Percentiles rank a stretch among this genome's conserved stretches.
Conservation (phyloP, 225 moss, liverwort and hornwort species). For the Antitrichia curtipendula region DNA sequence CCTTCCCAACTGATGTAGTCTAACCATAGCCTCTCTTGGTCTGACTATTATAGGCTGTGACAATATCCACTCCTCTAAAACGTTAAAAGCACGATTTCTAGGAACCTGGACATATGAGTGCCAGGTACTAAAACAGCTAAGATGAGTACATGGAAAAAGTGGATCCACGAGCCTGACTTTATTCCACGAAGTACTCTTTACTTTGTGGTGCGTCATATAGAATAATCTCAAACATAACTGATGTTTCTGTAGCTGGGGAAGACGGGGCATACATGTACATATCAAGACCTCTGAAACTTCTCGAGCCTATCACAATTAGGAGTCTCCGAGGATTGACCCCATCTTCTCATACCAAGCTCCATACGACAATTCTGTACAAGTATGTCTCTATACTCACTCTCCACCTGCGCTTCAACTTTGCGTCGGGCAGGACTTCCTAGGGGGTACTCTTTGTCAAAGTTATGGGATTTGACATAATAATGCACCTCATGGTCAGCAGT, state of each 20-base stretch:
- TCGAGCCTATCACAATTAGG: constrained; percentile 90
- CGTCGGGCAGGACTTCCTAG: constrained; percentile 60
- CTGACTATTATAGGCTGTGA: neutral
- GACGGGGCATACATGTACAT: constrained; percentile 12
- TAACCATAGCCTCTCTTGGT: neutral
- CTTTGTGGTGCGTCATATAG: constrained; percentile 9
- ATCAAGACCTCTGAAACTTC: constrained; percentile 52
- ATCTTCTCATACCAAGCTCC: constrained; percentile 74
- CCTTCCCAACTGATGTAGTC: neutral
- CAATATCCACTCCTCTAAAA: constrained; percentile 4
- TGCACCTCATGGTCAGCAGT: constrained; percentile 73
- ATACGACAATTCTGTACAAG: constrained; percentile 93
- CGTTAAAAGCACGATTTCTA: neutral
- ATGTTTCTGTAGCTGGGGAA: constrained; percentile 4
- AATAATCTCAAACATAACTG: constrained; percentile 18
- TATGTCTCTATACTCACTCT: constrained; percentile 83
- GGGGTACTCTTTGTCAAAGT: constrained; percentile 78
- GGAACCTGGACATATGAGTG: neutral
- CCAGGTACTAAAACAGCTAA: constrained; percentile 6
- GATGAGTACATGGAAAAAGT: constrained; percentile 11
- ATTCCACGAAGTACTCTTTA: constrained; percentile 23
- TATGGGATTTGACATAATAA: constrained; percentile 73
- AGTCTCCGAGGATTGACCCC: constrained; percentile 72
- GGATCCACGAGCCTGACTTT: constrained; percentile 11
- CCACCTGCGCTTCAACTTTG: constrained; percentile 76